phyloP scores from a whole-genome alignment of 805 yeast species.

The Teunomyces aglyptinius region DNA sequence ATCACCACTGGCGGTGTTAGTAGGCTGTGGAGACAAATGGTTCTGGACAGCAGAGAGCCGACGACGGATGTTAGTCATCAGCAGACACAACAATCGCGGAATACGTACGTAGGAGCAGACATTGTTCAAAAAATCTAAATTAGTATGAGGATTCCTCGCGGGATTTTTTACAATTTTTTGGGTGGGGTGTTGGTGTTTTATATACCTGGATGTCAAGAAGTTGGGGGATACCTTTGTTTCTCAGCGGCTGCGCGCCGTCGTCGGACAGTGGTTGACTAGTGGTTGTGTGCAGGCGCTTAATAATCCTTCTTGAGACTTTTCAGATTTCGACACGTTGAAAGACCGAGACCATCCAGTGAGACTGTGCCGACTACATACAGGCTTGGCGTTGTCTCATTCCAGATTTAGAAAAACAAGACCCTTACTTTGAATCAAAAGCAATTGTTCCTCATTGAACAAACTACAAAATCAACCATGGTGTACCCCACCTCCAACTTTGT shows the following conservation, averaged over 20 bases:
- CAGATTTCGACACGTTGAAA: too few species aligned
- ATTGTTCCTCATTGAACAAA: too few species aligned
- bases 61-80: slow-evolving; percentile 7
- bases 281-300: slow-evolving; percentile 2
- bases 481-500: too few species aligned
- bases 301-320: background rate
- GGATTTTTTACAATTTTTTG: background rate
- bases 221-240: background rate
- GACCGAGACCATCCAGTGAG: too few species aligned
- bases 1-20: slow-evolving; percentile 66
- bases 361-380: too few species aligned
- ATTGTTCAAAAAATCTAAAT: background rate
- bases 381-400: too few species aligned
- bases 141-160: slow-evolving; percentile 5
- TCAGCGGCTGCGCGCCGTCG: too few species aligned
- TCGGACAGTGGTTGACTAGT: background rate
- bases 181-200: background rate
- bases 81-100: background rate
- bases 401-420: too few species aligned
- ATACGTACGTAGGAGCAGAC: slow-evolving; percentile 47
- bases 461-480: too few species aligned
- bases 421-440: too few species aligned
- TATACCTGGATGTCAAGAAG: background rate
- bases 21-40: slow-evolving; percentile 17
- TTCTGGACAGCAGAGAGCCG: slow-evolving; percentile 12